phyloP scores from a whole-genome alignment of 2,329 filamentous ascomycete genomes.

The Hypoxylon sp. region DNA sequence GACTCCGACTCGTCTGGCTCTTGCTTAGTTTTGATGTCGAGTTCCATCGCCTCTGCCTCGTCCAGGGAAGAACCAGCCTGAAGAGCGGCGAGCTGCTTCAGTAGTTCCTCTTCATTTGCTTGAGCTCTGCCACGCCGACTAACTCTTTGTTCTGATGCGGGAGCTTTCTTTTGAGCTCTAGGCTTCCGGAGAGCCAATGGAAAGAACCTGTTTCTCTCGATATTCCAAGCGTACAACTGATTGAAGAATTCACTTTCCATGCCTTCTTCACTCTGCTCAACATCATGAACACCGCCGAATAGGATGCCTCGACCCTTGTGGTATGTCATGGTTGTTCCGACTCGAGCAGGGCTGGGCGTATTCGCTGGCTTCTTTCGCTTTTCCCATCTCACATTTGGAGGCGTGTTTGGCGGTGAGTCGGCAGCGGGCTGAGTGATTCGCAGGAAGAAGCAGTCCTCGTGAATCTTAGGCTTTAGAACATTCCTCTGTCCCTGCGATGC shows the following conservation, averaged over 20 bases:
- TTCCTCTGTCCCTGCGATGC: constrained; percentile 70
- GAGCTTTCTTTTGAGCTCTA: constrained; percentile 70
- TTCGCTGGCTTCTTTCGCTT: constrained; percentile 92
- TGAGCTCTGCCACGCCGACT: constrained; percentile 77
- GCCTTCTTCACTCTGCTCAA: constrained; percentile 89
- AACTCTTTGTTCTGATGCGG: constrained; percentile 62
- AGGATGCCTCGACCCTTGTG: constrained; percentile 92
- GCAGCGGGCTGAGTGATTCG: constrained; percentile 76
- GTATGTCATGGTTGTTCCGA: constrained; percentile 91
- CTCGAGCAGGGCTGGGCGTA: constrained; percentile 80
- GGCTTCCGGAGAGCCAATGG: constrained; percentile 79
- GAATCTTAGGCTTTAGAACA: constrained; percentile 83
- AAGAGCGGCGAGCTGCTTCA: constrained; percentile 85
- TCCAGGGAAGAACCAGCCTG: constrained; percentile 75
- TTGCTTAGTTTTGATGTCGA: constrained; percentile 57
- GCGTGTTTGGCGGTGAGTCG: constrained; percentile 70
- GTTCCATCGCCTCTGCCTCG: constrained; percentile 53
- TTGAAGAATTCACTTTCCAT: constrained; percentile 99
- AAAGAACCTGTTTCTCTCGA: constrained; percentile 95
- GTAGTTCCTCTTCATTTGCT: constrained; percentile 89
- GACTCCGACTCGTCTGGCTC: constrained; percentile 64
- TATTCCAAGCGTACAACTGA: constrained; percentile 88
- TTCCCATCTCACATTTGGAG: constrained; percentile 87
- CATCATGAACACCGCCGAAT: constrained; percentile 94
- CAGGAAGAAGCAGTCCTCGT: constrained; percentile 95